Conservation (phyloP, 768 basidiomycete genomes). For the Cystobasidium tubakii region DNA sequence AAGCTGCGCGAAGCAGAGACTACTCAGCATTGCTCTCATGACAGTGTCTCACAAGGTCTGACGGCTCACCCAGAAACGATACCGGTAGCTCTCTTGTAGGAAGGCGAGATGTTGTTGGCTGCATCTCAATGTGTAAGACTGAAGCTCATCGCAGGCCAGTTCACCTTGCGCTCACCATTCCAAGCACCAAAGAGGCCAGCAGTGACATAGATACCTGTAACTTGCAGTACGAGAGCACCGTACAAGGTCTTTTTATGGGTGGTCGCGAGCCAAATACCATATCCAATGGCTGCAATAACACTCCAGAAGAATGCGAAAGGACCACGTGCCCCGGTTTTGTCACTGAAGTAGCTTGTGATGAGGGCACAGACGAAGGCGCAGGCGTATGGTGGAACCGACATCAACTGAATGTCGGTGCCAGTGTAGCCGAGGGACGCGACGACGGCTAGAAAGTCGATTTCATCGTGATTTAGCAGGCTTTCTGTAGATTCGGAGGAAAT, state of each 20-base stretch:
- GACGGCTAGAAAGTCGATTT: neutral
- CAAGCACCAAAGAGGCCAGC: constrained; percentile 45
- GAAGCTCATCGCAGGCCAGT: neutral
- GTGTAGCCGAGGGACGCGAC: constrained; percentile 15
- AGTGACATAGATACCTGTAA: constrained; percentile 46
- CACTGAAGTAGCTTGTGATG: constrained; percentile 6
- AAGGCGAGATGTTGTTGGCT: constrained; percentile 49
- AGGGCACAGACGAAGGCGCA: constrained; percentile 16
- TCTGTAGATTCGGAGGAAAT: neutral
- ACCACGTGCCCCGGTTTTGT: constrained; percentile 6
- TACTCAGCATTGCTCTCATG: neutral
- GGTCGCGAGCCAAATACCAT: constrained; percentile 33
- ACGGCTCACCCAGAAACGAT: constrained; percentile 45
- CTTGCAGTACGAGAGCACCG: constrained; percentile 48
- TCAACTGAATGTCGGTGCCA: constrained; percentile 19
- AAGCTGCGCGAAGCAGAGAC: neutral
- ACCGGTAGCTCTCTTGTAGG: constrained; percentile 48
- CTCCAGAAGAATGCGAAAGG: constrained; percentile 9
- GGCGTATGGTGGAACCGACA: constrained; percentile 28
- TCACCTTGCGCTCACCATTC: constrained; percentile 20
- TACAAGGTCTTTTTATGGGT: constrained; percentile 43
- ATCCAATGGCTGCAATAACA: constrained; percentile 5
- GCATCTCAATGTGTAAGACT: neutral
- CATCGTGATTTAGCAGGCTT: neutral
- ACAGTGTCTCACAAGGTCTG: neutral